Base-by-base conservation (phyloP, 768 basidiomycete species). In the Amanita subjunquillea region DNA sequence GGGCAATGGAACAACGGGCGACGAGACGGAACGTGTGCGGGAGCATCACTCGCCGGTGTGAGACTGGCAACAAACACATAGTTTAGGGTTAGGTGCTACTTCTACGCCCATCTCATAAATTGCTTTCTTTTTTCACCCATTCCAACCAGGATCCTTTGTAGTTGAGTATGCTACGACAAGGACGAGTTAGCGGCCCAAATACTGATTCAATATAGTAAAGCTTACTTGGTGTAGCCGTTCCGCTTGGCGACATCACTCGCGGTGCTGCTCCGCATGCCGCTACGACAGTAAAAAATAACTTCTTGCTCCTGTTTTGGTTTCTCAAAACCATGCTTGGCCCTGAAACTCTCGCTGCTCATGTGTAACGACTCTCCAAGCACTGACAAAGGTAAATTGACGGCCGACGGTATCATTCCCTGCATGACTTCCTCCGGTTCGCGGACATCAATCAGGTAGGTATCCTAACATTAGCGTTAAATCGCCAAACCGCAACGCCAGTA, bases 141-240 rank as follows among this genome's bases (percentile, higher is more conserved):
- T 94, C 88, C 50, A 90, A 65, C 89, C 90, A 95, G 17, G 87
- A 90, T 7, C 91, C 91, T 57, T 78, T 78, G 64, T 91, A 95
- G 61, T 92, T 93, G 54, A 80, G 65, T 46, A 83, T 62, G 50
- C 82, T 85, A 45, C 3, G 22, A 34, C 34, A 20, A 47, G 48
- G 30, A 39, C n/a, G 22, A 12, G 30, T 34, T 15, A 49, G 29
- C 45, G n/a, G 3, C 3, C 6, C 25, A 22, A 48, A 10, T 23
- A 10, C 15, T 15, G 13, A 9, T 25, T 50, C 36, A 38, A 36
- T 34, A 32, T 25, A 41, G 43, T 2, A 30, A 17, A 10, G 67
- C 84, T 43, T 60, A 91, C 90, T 89, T 89, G 49, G 72, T 80
- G 59, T 78, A 96, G 4, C 93, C 92, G 61, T 84, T 86, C 56